These are phyloP conservation scores for Henningerozyma blattae DNA, from an alignment of 805 yeast species.

Conservation along the genomic window DNA sequence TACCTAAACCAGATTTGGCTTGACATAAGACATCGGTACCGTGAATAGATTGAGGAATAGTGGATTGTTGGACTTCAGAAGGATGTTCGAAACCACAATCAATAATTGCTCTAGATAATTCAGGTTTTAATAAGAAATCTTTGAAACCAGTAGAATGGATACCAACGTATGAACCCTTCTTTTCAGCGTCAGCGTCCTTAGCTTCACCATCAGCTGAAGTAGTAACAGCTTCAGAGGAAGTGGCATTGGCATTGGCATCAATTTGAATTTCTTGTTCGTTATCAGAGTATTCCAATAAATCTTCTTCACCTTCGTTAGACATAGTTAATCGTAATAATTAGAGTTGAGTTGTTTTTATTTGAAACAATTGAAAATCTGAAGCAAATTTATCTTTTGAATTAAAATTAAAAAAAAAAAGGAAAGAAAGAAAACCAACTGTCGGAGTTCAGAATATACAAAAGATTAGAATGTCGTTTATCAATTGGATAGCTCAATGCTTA, in stretches of 20 bases:
- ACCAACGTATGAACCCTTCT: conserved; percentile 96
- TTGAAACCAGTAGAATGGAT: conserved; percentile 98
- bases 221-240: conserved; percentile 14
- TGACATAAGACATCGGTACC: conserved; percentile 97
- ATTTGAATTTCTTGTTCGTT: conserved; percentile 86
- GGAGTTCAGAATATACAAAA: too few species aligned
- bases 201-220: conserved; percentile 15
- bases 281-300: conserved; percentile 96
- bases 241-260: conserved; percentile 34
- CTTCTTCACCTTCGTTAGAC: conserved; percentile 99
- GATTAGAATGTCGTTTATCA: too few species aligned
- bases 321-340: conserved; percentile 32
- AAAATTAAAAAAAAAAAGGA: too few species aligned
- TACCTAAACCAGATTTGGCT: conserved; percentile 99
- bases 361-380: too few species aligned
- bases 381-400: too few species aligned
- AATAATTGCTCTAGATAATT: conserved; percentile 90
- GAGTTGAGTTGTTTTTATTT: too few species aligned
- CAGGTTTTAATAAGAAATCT: conserved; percentile 93
- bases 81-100: conserved; percentile 99
- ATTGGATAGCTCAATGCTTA: too few species aligned
- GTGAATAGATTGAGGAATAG: conserved; percentile 94
- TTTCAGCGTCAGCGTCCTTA: conserved; percentile 48
- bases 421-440: too few species aligned
- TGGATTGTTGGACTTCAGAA: conserved; percentile 97